phyloP scores from a whole-genome alignment of 73 alveolate species.

The Tetrahymena borealis region DNA sequence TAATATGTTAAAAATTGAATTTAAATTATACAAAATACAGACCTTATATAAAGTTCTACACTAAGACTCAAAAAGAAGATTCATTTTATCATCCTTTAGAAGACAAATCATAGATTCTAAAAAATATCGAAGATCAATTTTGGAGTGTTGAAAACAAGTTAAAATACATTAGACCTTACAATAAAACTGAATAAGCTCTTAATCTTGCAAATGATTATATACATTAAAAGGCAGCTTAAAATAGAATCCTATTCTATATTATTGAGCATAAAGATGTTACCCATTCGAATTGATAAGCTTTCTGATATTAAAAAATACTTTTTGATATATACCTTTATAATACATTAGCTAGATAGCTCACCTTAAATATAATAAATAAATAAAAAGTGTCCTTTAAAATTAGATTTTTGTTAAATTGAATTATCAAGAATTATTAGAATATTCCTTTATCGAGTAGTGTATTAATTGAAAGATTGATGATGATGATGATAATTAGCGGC shows the following conservation, averaged over 20 bases:
- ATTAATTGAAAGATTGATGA: too few relatives aligned
- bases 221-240: background rate
- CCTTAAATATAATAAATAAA: too few relatives aligned
- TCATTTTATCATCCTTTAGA: background rate
- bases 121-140: background rate
- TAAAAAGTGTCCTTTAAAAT: too few relatives aligned
- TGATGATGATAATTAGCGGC: too few relatives aligned
- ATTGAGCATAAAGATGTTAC: background rate
- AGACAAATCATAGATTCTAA: background rate
- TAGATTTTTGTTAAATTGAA: too few relatives aligned
- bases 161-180: background rate
- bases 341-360: too few relatives aligned
- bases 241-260: background rate
- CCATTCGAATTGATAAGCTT: background rate
- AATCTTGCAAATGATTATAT: background rate
- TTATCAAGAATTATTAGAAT: too few relatives aligned
- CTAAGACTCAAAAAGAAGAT: background rate
- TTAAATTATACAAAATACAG: background rate
- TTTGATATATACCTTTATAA: background rate
- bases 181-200: background rate
- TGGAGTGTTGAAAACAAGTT: background rate
- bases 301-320: background rate
- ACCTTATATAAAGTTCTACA: background rate
- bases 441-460: too few relatives aligned
- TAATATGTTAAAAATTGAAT: background rate